Evolutionary conservation across 2,329 filamentous ascomycete species (phyloP).

Genomic region (Botrytis fragariae): DNA sequence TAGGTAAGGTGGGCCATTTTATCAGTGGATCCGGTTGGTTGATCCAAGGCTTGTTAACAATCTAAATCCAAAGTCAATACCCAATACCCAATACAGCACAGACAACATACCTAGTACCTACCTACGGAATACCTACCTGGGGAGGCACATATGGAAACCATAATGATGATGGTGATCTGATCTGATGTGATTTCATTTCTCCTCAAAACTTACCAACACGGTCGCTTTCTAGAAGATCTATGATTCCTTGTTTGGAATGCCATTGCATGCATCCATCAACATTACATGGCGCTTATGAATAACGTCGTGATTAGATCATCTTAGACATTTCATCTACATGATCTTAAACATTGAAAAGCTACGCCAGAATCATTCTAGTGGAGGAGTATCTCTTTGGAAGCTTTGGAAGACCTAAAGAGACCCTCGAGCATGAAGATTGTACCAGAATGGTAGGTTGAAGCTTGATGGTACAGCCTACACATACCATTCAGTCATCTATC

Average conservation of each 20-base stretch:
- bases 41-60: background rate
- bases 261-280: background rate
- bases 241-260: background rate
- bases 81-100: conserved; percentile 1
- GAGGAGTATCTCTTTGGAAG: background rate
- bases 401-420: background rate
- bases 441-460: background rate
- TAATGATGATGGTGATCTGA: background rate
- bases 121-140: background rate
- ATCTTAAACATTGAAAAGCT: background rate
- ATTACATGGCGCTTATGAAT: background rate
- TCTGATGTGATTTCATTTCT: background rate
- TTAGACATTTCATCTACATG: background rate
- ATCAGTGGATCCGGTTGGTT: conserved; percentile 1
- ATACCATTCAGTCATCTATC: background rate
- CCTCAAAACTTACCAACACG: no score
- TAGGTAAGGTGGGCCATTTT: background rate
- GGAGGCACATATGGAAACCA: background rate
- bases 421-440: background rate
- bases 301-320: background rate
- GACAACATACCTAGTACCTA: background rate
- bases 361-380: background rate
- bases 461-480: background rate
- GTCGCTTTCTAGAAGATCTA: background rate
- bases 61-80: background rate